A percentile compares a stretch with the other conserved stretches of the same genome.
These are phyloP conservation scores for Chlorella sp. DNA, from an alignment of 139 green algal genomes.

Conservation along the genomic window DNA sequence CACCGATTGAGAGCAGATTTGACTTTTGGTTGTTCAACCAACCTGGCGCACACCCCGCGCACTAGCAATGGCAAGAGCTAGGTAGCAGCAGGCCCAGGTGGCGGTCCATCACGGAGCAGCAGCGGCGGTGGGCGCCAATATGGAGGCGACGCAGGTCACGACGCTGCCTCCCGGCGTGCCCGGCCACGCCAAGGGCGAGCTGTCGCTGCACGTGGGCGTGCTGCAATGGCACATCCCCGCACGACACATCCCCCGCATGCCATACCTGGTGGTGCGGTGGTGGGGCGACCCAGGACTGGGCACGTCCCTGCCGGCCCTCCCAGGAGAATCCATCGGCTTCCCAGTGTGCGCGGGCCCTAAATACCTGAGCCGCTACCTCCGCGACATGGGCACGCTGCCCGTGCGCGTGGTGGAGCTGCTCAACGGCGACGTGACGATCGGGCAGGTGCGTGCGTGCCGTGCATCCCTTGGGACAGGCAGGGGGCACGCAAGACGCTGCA, in stretches of 20 bases:
- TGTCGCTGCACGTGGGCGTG: background rate
- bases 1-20: too few relatives aligned
- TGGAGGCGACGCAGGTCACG: background rate
- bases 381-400: background rate
- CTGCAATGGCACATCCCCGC: background rate
- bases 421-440: too few relatives aligned
- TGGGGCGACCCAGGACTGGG: background rate
- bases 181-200: background rate
- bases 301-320: background rate
- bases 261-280: background rate
- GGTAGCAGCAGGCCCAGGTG: too few relatives aligned
- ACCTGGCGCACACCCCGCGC: too few relatives aligned
- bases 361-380: background rate
- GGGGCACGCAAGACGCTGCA: too few relatives aligned
- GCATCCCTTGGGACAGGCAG: too few relatives aligned
- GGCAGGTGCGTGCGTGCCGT: too few relatives aligned
- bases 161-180: background rate
- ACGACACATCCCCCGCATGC: background rate
- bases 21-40: too few relatives aligned
- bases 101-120: too few relatives aligned
- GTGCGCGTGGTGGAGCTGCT: background rate
- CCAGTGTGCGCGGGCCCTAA: background rate
- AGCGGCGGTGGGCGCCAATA: too few relatives aligned
- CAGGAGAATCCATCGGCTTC: background rate
- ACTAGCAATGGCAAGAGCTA: too few relatives aligned